Evolutionary conservation across 331 rosid genomes (phyloP).

Genomic region (Dryas integrifolia): DNA sequence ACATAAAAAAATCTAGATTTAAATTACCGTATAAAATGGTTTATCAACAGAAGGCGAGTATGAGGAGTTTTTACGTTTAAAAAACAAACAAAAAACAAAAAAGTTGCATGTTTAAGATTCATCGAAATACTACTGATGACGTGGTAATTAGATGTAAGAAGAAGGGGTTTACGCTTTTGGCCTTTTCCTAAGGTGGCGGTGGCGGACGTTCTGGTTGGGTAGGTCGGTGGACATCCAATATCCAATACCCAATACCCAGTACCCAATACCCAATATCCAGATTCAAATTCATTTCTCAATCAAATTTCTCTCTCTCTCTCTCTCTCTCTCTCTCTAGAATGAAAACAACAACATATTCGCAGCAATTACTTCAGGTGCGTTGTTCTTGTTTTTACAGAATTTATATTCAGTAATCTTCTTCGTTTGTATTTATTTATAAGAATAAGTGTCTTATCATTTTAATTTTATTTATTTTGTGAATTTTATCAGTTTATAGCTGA

Average conservation of each 20-base stretch:
- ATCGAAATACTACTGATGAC: background rate
- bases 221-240: background rate
- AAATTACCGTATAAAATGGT: too few species aligned
- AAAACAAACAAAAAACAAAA: too few species aligned
- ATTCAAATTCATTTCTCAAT: background rate
- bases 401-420: background rate
- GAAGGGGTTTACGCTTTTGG: background rate
- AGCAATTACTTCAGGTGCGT: background rate
- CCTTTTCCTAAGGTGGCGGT: background rate
- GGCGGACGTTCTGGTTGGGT: background rate
- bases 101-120: background rate
- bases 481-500: slow-evolving; percentile 2
- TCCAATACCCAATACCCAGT: background rate
- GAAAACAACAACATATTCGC: background rate
- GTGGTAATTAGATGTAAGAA: background rate
- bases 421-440: background rate
- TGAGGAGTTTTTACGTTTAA: too few species aligned
- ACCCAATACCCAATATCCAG: background rate
- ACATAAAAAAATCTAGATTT: too few species aligned
- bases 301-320: background rate
- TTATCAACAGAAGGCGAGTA: too few species aligned
- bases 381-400: too few species aligned
- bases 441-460: background rate
- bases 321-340: background rate
- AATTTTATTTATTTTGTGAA: background rate